Evolutionary conservation across 164 flowering plant genomes (phyloP).

Genomic region (Hamamelis virginiana): DNA sequence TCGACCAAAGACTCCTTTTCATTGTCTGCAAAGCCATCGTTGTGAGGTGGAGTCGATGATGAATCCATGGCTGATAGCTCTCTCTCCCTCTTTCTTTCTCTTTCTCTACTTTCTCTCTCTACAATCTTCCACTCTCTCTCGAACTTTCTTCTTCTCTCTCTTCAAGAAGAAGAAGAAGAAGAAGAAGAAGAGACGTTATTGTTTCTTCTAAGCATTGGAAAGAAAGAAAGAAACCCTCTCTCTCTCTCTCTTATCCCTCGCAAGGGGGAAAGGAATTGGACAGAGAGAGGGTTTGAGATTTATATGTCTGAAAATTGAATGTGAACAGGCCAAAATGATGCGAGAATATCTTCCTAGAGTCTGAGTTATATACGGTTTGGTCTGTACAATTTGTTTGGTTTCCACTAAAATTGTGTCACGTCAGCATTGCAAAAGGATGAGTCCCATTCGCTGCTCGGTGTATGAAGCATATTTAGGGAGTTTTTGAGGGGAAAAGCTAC

Average conservation of each 20-base stretch:
- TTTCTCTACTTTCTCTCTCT: neutral
- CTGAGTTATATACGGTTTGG: no score
- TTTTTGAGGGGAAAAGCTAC: no score
- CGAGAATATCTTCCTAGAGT: no score
- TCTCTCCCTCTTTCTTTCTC: constrained; percentile 4
- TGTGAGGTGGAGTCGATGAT: neutral
- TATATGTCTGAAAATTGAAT: no score
- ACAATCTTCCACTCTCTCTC: no score
- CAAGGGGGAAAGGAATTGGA: neutral
- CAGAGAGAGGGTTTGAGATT: neutral
- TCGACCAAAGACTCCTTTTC: constrained; percentile 55
- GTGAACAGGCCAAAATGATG: no score
- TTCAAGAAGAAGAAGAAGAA: neutral
- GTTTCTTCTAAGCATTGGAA: neutral
- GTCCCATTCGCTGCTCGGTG: no score
- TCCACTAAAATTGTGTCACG: no score
- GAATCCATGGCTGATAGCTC: constrained; percentile 15
- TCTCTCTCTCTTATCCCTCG: neutral
- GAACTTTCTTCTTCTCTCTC: constrained; percentile 7
- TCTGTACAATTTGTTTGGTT: no score
- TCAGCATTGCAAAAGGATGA: no score
- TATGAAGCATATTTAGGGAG: no score
- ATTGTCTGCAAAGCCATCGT: neutral
- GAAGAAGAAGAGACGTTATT: neutral
- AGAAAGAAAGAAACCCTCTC: neutral